Conservation (phyloP, 345 rosid species). For the Bruguiera parviflora region DNA sequence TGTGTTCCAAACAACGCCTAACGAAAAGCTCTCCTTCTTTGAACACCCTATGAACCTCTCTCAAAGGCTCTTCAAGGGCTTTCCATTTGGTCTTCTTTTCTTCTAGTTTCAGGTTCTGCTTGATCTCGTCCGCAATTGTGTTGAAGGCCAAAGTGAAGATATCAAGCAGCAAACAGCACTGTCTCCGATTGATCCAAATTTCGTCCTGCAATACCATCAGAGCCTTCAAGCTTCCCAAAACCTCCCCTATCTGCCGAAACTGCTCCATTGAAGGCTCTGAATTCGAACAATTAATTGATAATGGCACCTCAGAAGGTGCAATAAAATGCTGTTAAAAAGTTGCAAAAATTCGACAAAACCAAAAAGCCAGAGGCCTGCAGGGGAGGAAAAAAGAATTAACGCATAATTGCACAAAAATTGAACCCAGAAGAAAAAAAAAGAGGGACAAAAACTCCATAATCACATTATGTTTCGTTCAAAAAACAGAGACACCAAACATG, state of each 20-base stretch:
- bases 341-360: no score
- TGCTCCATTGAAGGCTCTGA: constrained; percentile 54
- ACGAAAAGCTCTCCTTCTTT: constrained; percentile 88
- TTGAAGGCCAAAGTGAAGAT: constrained; percentile 59
- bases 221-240: constrained; percentile 80
- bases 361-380: neutral
- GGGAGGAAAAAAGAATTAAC: neutral
- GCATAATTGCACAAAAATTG: neutral
- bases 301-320: constrained; percentile 10
- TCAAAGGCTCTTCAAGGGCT: constrained; percentile 72
- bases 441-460: neutral
- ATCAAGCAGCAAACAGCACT: constrained; percentile 61
- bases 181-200: constrained; percentile 62
- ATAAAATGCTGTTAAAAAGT: constrained; percentile 17
- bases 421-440: neutral
- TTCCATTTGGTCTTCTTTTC: constrained; percentile 87
- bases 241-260: constrained; percentile 91
- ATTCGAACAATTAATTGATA: neutral
- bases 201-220: constrained; percentile 83
- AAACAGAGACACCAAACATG: neutral
- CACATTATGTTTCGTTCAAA: no score
- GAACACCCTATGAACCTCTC: constrained; percentile 66
- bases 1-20: constrained; percentile 56
- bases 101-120: constrained; percentile 64
- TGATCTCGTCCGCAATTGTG: constrained; percentile 66